Conservation (phyloP, 129 eudicot species). For the Heracleum sosnowskyi region DNA sequence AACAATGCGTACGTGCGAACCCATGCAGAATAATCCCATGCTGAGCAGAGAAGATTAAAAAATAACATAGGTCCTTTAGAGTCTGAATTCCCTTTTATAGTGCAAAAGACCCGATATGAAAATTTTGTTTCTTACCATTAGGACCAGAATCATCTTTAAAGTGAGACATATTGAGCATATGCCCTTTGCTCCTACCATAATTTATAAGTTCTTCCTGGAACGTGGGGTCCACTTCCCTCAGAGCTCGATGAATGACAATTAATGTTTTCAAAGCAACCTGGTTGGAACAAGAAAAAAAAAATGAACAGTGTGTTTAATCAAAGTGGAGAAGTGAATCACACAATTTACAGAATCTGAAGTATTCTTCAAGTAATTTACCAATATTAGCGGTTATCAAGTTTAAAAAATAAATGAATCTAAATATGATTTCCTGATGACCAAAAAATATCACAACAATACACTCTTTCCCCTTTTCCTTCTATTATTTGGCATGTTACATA, state of each 20-base stretch:
- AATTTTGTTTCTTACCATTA: conserved; percentile 36
- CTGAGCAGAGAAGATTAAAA: conserved; percentile 30
- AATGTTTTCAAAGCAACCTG: conserved; percentile 88
- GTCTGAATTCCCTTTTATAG: not conserved
- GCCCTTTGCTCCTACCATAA: conserved; percentile 44
- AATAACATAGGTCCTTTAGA: not conserved
- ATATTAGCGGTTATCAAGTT: not conserved
- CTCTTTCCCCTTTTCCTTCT: not conserved
- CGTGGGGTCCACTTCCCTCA: conserved; percentile 83
- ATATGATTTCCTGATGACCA: not conserved
- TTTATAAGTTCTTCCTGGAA: conserved; percentile 70
- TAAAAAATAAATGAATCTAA: not conserved
- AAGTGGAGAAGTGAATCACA: not conserved
- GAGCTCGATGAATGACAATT: conserved; percentile 72
- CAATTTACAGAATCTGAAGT: not conserved
- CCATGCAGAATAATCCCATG: conserved; percentile 96
- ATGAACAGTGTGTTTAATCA: not conserved
- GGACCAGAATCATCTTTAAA: conserved; percentile 89
- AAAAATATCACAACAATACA: not conserved
- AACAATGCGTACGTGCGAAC: conserved; percentile 72
- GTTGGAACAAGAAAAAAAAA: conserved; percentile 1
- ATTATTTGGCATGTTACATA: not conserved
- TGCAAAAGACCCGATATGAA: not conserved
- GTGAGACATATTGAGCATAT: conserved; percentile 73
- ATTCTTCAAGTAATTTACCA: not conserved